Percentiles rank a stretch among this genome's conserved stretches.
phyloP scores from a whole-genome alignment of 441 rosid genomes.

The Melastoma candidum region DNA sequence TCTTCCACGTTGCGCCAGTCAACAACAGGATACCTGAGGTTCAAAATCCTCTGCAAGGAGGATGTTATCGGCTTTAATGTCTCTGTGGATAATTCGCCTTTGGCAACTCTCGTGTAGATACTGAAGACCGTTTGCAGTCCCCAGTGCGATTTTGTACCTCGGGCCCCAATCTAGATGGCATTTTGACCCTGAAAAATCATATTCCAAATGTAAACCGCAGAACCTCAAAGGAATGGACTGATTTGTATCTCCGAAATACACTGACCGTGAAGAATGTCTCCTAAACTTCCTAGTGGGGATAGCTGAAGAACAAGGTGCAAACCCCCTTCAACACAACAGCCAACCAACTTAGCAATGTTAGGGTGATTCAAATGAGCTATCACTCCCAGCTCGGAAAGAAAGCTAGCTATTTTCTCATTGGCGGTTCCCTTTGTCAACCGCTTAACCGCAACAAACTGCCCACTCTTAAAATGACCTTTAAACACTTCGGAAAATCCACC shows the following conservation, averaged over 20 bases:
- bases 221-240: too few species aligned
- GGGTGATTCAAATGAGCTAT: conserved; percentile 87
- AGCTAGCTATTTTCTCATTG: conserved; percentile 51
- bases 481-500: conserved; percentile 84
- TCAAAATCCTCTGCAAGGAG: conserved; percentile 77
- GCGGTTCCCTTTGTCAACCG: conserved; percentile 56
- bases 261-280: conserved; percentile 70
- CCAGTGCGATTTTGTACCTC: conserved; percentile 74
- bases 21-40: conserved; percentile 52
- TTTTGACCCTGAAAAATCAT: conserved; percentile 34
- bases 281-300: conserved; percentile 73
- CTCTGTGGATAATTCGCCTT: conserved; percentile 83
- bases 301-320: conserved; percentile 72
- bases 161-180: conserved; percentile 56
- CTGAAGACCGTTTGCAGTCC: conserved; percentile 67
- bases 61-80: conserved; percentile 86
- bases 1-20: background rate
- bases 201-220: too few species aligned
- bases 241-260: conserved; percentile 3
- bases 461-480: conserved; percentile 57
- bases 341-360: conserved; percentile 75
- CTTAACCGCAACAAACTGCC: conserved; percentile 66
- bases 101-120: conserved; percentile 84
- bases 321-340: conserved; percentile 72
- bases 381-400: conserved; percentile 75